Conservation (phyloP, 371 early-diverging fungal genomes). For the Rhizopus microsporus region DNA sequence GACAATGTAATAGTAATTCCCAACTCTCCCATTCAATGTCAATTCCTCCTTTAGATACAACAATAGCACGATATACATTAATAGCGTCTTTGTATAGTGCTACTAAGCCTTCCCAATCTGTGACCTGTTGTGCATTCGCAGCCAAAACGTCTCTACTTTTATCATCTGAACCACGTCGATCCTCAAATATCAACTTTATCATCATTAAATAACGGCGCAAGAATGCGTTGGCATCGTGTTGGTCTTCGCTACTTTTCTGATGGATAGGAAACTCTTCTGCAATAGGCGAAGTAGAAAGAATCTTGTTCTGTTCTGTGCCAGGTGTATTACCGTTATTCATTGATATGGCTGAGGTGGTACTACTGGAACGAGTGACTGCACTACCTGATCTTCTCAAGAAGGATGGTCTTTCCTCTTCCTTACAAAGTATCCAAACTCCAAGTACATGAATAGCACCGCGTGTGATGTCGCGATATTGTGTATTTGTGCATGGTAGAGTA, state of each 20-base stretch:
- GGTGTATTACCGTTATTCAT: not conserved
- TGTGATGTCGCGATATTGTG: conserved; percentile 63
- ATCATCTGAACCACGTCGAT: conserved; percentile 13
- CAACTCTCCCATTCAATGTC: conserved; percentile 66
- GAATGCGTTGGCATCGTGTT: conserved; percentile 57
- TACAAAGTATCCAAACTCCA: conserved; percentile 70
- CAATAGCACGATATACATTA: conserved; percentile 62
- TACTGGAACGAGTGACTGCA: conserved; percentile 40
- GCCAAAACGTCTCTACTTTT: conserved; percentile 15
- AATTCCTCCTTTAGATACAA: conserved; percentile 56
- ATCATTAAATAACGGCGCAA: conserved; percentile 61
- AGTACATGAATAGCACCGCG: conserved; percentile 74
- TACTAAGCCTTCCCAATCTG: conserved; percentile 57
- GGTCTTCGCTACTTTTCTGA: conserved; percentile 13
- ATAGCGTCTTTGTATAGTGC: conserved; percentile 60
- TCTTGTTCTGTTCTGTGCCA: not conserved
- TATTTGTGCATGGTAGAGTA: conserved; percentile 56
- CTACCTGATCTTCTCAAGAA: conserved; percentile 57
- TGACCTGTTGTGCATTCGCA: conserved; percentile 22
- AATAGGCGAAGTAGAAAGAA: conserved; percentile 17
- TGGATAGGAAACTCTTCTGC: conserved; percentile 14
- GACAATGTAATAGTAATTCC: conserved; percentile 51
- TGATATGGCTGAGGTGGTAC: conserved; percentile 26
- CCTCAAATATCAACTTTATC: conserved; percentile 56
- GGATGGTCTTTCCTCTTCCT: conserved; percentile 67